These are phyloP conservation scores for Dacryopinax spathularia DNA, from an alignment of 768 basidiomycete genomes.

Conservation along the genomic window DNA sequence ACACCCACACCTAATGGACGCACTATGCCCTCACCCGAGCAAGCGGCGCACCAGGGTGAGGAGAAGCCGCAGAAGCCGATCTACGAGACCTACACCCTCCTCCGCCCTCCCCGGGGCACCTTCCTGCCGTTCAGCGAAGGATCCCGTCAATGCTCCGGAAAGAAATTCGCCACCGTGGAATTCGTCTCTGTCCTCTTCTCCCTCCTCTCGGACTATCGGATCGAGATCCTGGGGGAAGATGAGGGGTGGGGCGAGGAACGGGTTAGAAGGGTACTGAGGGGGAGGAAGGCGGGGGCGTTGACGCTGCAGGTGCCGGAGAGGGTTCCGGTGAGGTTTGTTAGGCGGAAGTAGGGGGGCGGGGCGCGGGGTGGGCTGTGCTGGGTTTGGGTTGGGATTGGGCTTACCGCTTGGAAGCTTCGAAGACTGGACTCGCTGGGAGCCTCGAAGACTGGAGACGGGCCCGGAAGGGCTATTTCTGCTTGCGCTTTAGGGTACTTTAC, in stretches of 20 bases:
- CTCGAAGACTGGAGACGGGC: too few relatives aligned
- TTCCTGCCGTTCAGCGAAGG: conserved; percentile 8
- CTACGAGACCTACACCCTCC: not conserved
- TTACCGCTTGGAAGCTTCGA: too few relatives aligned
- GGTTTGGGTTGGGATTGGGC: too few relatives aligned
- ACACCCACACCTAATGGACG: not conserved
- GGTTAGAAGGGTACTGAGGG: not conserved
- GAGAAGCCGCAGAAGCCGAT: not conserved
- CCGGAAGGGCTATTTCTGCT: too few relatives aligned
- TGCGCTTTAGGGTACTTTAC: too few relatives aligned
- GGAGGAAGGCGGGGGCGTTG: conserved; percentile 4
- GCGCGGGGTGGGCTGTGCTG: too few relatives aligned
- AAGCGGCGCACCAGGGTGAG: not conserved
- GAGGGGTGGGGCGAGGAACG: conserved; percentile 8
- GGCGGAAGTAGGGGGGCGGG: not conserved
- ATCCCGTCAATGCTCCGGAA: conserved; percentile 3
- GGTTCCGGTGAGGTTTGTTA: conserved; percentile 5
- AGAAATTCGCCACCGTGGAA: conserved; percentile 7
- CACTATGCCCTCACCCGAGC: not conserved
- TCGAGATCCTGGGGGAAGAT: conserved; percentile 4
- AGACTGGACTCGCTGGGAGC: too few relatives aligned
- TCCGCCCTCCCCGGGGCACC: not conserved
- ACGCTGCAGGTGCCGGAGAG: conserved; percentile 7
- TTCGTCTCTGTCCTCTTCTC: conserved; percentile 3
- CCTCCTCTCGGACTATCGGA: not conserved